Evolutionary conservation across 78 protist genomes (phyloP).

Genomic region (Speleostelium caveatum): DNA sequence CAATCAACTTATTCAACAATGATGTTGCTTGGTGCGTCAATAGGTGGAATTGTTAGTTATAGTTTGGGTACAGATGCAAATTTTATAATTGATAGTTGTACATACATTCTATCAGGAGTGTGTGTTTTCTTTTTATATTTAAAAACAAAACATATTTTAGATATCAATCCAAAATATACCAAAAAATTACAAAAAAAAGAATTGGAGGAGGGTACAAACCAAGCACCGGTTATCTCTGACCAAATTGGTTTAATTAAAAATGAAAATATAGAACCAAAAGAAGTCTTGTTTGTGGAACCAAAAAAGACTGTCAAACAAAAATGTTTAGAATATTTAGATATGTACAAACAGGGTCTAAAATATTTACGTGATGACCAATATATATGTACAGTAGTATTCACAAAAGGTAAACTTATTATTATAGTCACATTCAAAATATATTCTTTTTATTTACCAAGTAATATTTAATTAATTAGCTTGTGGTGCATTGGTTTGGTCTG

Average conservation of each 20-base stretch:
- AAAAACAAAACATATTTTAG: not conserved
- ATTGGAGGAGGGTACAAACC: too few species aligned
- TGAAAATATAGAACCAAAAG: not conserved
- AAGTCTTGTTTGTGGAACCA: not conserved
- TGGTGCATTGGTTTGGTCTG: conserved; percentile 47
- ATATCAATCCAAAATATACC: not conserved
- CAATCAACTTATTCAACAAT: conserved; percentile 49
- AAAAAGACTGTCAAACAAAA: not conserved
- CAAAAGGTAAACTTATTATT: too few species aligned
- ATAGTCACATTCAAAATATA: too few species aligned
- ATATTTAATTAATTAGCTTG: too few species aligned
- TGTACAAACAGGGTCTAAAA: conserved; percentile 24
- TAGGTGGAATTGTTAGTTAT: conserved; percentile 34
- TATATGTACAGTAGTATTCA: conserved; percentile 17
- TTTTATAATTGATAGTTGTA: conserved; percentile 9
- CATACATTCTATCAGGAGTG: conserved; percentile 20
- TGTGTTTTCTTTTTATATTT: conserved; percentile 25
- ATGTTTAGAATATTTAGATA: conserved; percentile 15
- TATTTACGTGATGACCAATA: conserved; percentile 5
- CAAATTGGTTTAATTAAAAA: not conserved
- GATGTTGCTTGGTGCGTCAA: conserved; percentile 63
- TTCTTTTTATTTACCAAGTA: too few species aligned
- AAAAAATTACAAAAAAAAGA: not conserved
- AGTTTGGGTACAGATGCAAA: conserved; percentile 31
- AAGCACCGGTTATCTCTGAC: too few species aligned